Base-by-base conservation (phyloP, 2,329 filamentous ascomycete species). In the Pezicula rhizophila region DNA sequence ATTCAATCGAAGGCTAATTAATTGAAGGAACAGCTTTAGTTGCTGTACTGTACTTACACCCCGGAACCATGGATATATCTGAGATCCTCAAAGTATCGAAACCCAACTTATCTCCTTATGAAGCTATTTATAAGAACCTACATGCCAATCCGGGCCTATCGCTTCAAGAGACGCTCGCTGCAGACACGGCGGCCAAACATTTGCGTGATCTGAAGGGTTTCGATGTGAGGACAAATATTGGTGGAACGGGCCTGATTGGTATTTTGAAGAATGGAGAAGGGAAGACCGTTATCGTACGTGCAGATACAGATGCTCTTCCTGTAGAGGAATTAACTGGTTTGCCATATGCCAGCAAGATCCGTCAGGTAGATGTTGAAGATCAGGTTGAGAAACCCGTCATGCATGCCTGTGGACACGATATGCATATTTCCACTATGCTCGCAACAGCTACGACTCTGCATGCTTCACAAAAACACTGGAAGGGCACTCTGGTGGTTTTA, bases 391-490 rank as follows among this genome's bases (percentile, higher is more conserved):
- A 74, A 46, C 75, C 77, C 0, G 76, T 82, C 0, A 85, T 86
- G 82, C 83, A 86, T 62, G 82, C 81, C 18, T 86, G 82, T 60
- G 83, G 82, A 0, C 82, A 86, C 57, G 81, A 84, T 55, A 78
- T 83, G 68, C 82, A 87, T 59, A 77, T 85, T 23, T 72, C 78
- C 0, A 68, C 69, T 28, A 67, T 85, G 3, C 68, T 86, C 1
- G 82, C 74, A 0, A 75, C 77, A 0, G 73, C 78, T 0, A 68
- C 75, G 17, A 66, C 74, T 0, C 66, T 88, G 0, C 63, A 71
- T 1, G 63, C 62, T 28, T 0, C 61, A 66, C 0, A 68, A 64
- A n/a, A 56, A 70, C 0, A 28, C 53, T 88, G 84, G 84, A 68
- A 62, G 8, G 84, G 84, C 0, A 87, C 80, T 0, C 57, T 87